Evolutionary conservation across 345 rosid genomes (phyloP).

Genomic region (Citrus maxima): DNA sequence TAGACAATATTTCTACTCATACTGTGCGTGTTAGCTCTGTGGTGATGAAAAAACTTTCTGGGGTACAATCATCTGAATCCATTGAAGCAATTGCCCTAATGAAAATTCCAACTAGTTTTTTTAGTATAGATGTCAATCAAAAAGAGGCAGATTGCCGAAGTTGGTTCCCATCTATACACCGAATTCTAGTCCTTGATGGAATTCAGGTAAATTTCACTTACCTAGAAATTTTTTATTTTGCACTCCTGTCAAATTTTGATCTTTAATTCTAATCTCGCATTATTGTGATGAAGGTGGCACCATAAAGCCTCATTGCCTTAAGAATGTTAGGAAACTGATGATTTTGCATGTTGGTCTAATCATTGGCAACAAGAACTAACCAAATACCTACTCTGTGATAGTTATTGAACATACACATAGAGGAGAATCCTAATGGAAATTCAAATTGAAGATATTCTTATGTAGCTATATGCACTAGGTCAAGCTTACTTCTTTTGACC

Average conservation of each 20-base stretch:
- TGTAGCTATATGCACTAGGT: background rate
- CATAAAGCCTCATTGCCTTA: background rate
- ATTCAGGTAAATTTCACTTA: constrained; percentile 56
- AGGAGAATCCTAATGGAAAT: background rate
- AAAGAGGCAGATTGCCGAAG: constrained; percentile 33
- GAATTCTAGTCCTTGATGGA: constrained; percentile 83
- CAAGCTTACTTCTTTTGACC: background rate
- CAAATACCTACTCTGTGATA: background rate
- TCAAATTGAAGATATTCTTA: background rate
- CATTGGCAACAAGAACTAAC: background rate
- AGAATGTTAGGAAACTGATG: background rate
- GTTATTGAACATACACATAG: background rate
- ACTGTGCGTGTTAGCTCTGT: constrained; percentile 50
- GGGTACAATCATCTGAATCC: constrained; percentile 72
- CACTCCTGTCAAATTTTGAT: background rate
- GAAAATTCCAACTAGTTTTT: constrained; percentile 64
- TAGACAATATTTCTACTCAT: constrained; percentile 32
- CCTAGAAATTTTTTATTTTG: background rate
- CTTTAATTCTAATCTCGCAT: constrained; percentile 3
- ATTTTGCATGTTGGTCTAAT: background rate
- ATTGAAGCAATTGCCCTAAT: constrained; percentile 75
- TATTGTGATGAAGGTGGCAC: background rate
- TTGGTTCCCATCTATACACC: constrained; percentile 62
- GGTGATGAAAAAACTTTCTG: constrained; percentile 85
- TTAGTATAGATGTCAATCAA: constrained; percentile 31